Evolutionary conservation across 2,329 filamentous ascomycete species (phyloP).

Genomic region (Stemphylium vesicarium): DNA sequence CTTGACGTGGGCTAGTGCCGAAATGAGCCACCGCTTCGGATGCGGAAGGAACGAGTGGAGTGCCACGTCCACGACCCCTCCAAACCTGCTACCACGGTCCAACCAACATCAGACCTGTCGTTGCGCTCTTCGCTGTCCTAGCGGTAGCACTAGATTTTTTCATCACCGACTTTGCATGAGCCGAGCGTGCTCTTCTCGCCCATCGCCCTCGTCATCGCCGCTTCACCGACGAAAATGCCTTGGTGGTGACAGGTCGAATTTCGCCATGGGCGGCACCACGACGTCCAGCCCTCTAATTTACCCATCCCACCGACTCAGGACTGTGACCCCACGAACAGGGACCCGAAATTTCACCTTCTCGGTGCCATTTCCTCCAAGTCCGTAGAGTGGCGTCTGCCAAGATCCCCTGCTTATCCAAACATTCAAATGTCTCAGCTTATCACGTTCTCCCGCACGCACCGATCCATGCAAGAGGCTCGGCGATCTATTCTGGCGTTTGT

Average conservation of each 20-base stretch:
- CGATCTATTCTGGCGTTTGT: neutral
- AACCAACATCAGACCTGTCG: constrained; percentile 20
- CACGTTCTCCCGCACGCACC: neutral
- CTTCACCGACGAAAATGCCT: neutral
- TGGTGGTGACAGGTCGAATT: constrained; percentile 17
- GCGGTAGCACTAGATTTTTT: neutral
- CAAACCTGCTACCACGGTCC: constrained; percentile 19
- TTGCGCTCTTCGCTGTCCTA: neutral
- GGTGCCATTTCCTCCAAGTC: neutral
- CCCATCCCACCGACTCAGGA: neutral
- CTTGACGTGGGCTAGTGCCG: constrained; percentile 30
- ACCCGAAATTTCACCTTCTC: neutral
- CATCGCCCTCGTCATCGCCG: neutral
- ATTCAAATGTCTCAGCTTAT: neutral
- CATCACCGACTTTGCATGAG: neutral
- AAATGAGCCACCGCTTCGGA: constrained; percentile 33
- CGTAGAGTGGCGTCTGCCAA: neutral
- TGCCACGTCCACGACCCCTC: constrained; percentile 30
- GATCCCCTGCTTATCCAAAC: constrained; percentile 1
- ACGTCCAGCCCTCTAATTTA: neutral
- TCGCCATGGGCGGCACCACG: neutral
- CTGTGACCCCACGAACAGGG: neutral
- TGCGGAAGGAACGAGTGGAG: constrained; percentile 30
- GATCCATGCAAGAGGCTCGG: neutral
- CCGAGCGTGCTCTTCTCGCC: neutral